phyloP scores from a whole-genome alignment of 2,329 filamentous ascomycete genomes.

The Neonectria faginata region DNA sequence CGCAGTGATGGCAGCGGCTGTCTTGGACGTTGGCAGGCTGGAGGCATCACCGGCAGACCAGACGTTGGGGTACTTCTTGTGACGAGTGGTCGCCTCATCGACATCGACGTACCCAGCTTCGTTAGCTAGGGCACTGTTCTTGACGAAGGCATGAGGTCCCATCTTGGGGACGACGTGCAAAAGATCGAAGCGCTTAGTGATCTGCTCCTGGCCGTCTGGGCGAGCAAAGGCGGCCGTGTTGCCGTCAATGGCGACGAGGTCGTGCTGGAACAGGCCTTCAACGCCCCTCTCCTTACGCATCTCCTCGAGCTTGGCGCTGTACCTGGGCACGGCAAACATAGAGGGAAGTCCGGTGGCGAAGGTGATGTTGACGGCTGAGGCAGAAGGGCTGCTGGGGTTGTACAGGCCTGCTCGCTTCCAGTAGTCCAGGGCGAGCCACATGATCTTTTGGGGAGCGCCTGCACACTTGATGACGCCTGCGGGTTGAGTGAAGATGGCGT shows the following conservation, averaged over 20 bases:
- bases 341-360: constrained; percentile 67
- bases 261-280: constrained; percentile 69
- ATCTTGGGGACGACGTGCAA: constrained; percentile 70
- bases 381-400: constrained; percentile 51
- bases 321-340: constrained; percentile 73
- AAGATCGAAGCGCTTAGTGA: constrained; percentile 64
- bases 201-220: constrained; percentile 56
- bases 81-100: constrained; percentile 63
- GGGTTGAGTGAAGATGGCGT: constrained; percentile 70
- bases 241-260: constrained; percentile 64
- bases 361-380: constrained; percentile 61
- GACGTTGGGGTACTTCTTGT: constrained; percentile 66
- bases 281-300: constrained; percentile 66
- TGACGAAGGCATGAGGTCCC: constrained; percentile 66
- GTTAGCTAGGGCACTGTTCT: constrained; percentile 65
- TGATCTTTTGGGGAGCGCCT: constrained; percentile 70
- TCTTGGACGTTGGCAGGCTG: constrained; percentile 69
- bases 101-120: constrained; percentile 69
- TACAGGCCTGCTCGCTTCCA: constrained; percentile 68
- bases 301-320: constrained; percentile 64
- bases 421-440: constrained; percentile 71
- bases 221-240: constrained; percentile 64
- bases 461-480: constrained; percentile 70
- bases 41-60: constrained; percentile 71
- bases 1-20: constrained; percentile 63